phyloP scores from a whole-genome alignment of 257 asterid species.

The Nemophila menziesii region DNA sequence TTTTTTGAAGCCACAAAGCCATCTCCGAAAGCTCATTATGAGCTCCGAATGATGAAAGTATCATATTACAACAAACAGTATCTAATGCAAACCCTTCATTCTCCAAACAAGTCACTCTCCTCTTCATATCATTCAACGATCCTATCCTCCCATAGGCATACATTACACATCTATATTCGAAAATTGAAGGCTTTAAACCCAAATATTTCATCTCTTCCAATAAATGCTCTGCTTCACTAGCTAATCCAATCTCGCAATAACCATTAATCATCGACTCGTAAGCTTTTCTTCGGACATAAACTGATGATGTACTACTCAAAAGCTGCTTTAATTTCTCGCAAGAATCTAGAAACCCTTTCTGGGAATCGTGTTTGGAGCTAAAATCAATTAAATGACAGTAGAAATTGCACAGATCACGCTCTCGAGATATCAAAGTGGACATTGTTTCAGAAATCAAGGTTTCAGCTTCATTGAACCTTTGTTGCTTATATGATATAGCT shows the following conservation, averaged over 20 bases:
- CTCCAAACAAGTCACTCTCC: slow-evolving; percentile 35
- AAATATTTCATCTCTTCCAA: slow-evolving; percentile 50
- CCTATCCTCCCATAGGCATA: slow-evolving; percentile 75
- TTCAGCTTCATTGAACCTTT: slow-evolving; percentile 38
- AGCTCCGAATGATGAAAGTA: slow-evolving; percentile 64
- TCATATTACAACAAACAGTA: slow-evolving; percentile 68
- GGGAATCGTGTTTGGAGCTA: slow-evolving; percentile 37
- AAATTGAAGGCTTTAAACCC: slow-evolving; percentile 45
- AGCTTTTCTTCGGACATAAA: slow-evolving; percentile 47
- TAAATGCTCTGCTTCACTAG: slow-evolving; percentile 48
- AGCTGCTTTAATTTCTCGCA: slow-evolving; percentile 29
- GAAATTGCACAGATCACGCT: slow-evolving; percentile 49
- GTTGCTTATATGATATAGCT: slow-evolving; percentile 37
- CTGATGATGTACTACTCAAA: slow-evolving; percentile 35
- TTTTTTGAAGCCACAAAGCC: slow-evolving; percentile 49
- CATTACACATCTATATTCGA: slow-evolving; percentile 45
- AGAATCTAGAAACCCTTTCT: slow-evolving; percentile 32
- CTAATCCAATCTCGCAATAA: slow-evolving; percentile 50
- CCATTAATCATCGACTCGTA: slow-evolving; percentile 51
- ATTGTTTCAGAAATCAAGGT: slow-evolving; percentile 34
- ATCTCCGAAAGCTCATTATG: slow-evolving; percentile 38
- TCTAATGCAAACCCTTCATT: slow-evolving; percentile 53
- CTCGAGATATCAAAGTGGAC: slow-evolving; percentile 28
- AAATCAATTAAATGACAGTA: slow-evolving; percentile 51
- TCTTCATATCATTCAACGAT: slow-evolving; percentile 58